Conservation (phyloP, 768 basidiomycete species). For the Gyrodon lividus region DNA sequence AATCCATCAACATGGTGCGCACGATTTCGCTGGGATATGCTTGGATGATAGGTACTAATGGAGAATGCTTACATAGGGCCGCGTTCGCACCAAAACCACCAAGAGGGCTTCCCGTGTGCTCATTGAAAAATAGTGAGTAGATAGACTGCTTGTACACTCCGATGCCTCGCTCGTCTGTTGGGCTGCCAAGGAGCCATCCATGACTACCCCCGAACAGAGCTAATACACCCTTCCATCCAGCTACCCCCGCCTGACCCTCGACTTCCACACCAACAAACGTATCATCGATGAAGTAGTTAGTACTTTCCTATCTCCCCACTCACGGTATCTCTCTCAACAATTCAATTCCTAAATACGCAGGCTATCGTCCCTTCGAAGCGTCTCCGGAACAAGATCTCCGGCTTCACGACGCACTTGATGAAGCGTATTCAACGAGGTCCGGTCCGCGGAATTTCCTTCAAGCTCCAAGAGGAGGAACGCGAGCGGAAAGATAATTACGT, state of each 20-base stretch:
- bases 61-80: slow-evolving; percentile 59
- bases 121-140: slow-evolving; percentile 96
- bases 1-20: slow-evolving; percentile 51
- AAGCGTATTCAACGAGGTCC: slow-evolving; percentile 98
- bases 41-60: slow-evolving; percentile 16
- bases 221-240: slow-evolving; percentile 36
- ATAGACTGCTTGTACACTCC: not conserved
- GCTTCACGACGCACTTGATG: slow-evolving; percentile 99
- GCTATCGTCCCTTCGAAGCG: slow-evolving; percentile 97
- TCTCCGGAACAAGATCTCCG: slow-evolving; percentile 98
- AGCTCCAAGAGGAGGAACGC: slow-evolving; percentile 99
- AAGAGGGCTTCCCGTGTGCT: slow-evolving; percentile 98
- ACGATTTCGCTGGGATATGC: slow-evolving; percentile 3
- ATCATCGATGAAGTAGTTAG: slow-evolving; percentile 96
- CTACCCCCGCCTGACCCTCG: slow-evolving; percentile 98
- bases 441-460: slow-evolving; percentile 99
- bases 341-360: slow-evolving; percentile 37
- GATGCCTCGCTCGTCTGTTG: not conserved
- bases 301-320: slow-evolving; percentile 20
- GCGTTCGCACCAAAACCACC: slow-evolving; percentile 99
- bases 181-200: not conserved
- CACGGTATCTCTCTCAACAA: not conserved
- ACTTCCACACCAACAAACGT: slow-evolving; percentile 99
- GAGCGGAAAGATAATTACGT: slow-evolving; percentile 99
- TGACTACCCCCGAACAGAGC: not conserved